These are phyloP conservation scores for Mytilinidion resinicola DNA, from an alignment of 495 filamentous ascomycete species.

Conservation along the genomic window DNA sequence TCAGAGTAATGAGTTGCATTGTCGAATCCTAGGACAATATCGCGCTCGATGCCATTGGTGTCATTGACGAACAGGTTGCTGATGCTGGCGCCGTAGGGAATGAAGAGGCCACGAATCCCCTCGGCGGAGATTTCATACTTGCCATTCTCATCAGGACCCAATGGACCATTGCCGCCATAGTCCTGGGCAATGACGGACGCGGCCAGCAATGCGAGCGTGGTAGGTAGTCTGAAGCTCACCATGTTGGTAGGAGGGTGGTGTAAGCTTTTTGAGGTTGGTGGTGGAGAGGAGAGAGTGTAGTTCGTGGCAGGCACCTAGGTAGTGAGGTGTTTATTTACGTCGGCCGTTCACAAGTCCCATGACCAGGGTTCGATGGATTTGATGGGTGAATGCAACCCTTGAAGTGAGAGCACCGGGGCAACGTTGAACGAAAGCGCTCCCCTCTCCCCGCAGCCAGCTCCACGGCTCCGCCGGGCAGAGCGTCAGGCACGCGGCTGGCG, in stretches of 20 bases:
- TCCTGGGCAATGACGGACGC: slow-evolving; percentile 13
- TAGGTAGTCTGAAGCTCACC: slow-evolving; percentile 4
- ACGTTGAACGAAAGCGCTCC: neutral
- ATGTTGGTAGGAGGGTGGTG: neutral
- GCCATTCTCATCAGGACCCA: slow-evolving; percentile 27
- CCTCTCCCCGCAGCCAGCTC: neutral
- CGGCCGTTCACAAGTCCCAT: neutral
- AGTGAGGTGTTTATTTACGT: neutral
- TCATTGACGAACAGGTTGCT: slow-evolving; percentile 70
- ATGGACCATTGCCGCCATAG: neutral
- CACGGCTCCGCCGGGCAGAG: neutral
- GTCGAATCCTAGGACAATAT: slow-evolving; percentile 74
- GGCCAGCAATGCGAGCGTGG: slow-evolving; percentile 10
- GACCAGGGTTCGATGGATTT: neutral
- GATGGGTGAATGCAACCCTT: neutral
- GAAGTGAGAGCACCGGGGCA: neutral
- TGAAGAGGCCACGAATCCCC: slow-evolving; percentile 66
- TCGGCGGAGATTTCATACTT: slow-evolving; percentile 68
- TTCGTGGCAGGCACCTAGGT: neutral
- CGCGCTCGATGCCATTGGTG: slow-evolving; percentile 51
- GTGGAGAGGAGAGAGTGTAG: neutral
- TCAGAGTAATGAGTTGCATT: slow-evolving; percentile 64
- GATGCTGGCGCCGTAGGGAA: slow-evolving; percentile 73
- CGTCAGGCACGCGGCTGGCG: neutral
- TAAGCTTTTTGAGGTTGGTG: neutral